Base-by-base conservation (phyloP, 345 rosid genomes). In the Pistacia integerrima region DNA sequence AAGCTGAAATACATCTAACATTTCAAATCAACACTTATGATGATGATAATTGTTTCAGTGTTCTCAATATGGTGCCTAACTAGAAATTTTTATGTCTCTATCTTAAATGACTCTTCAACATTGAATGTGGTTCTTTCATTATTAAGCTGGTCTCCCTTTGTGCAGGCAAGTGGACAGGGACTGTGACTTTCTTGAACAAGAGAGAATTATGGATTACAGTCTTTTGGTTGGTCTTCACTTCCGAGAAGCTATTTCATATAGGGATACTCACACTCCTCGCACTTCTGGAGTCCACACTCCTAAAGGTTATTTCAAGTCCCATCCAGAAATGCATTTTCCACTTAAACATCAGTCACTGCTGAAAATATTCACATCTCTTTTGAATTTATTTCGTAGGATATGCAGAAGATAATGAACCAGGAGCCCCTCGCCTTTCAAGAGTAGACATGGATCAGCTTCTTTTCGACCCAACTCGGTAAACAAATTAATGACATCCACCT, bases 191-290 rank as follows among this genome's bases (percentile, higher is more conserved):
- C 97, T 96, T 70, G 97, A 93, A 74, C 93, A 91, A 79, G 98
- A 92, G 81, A 90, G 98, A 75, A 93, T 96, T 49, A 96, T 96
- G 99, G 99, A 96, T 71, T 96, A 96, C 73, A 96, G 98, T 86
- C 88, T 96, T 59, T 76, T 96, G 79, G 82, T 96, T 41, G 99
- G 99, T 55, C 82, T 96, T 81, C 99, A 96, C 81, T 96, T 96
- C 74, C 84, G 87, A 62, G 92, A 89, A 69, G 79, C 88, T 76
- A 36, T 82, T 83, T 73, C 91, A 0, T 54, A 68, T 20, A 86
- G 77, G 52, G 90, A 85, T 30, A 36, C 84, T 49, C 78, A 74
- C 52, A 61, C 90, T 11, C 85, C 92, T 79, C 74, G 86, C 57
- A 70, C 78, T 56, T 85, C 91, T 36, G 87, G 87, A 55, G 88